Base-by-base conservation (phyloP, 192 early-diverging fungal genomes). In the Geranomyces michiganensis region DNA sequence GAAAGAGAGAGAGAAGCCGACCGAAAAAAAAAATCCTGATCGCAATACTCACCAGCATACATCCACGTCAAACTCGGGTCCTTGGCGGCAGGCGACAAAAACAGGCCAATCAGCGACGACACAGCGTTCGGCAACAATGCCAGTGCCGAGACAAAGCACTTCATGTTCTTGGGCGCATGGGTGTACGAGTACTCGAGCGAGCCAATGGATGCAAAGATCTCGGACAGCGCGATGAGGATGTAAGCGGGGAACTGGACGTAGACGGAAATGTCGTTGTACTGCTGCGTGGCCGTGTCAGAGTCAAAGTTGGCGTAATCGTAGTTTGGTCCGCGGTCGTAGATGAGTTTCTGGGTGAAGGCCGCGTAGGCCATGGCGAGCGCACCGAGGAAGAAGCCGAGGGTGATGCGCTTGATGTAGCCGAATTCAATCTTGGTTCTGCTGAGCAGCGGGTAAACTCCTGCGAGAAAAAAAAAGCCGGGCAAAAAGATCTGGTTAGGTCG, bases 311-410 rank as follows among this genome's bases (percentile, higher is more conserved):
- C 3, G 58, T 31, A 60, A 19, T 60, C 58, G 58, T 8, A 60
- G 58, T 60, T 32, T 19, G 58, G 58, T 27, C 58, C 58, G 9
- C 7, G 22, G 27, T 68, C 78, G 79, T 91, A 91, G 46, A 93
- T 84, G 61, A 80, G 60, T 36, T 77, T 69, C 68, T 93, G 91
- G 33, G 90, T 71, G 56, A 83, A 69, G 10, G 90, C 84, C 0
- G 86, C 80, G 58, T 85, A 89, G 43, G 71, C 82, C 81, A 92
- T 87, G 56, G 86, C 76, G 14, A 82, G 22, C 3, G 82, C 72
- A 56, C 78, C 78, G 19, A 89, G 79, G 33, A 88, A 56, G 78
- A 93, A 91, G 27, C 91, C 91, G 43, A 89, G 65, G 32, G 83
- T 71, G 49, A 93, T 91, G 51, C 90, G 86, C 45, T 76, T 56